Evolutionary conservation across 2,329 filamentous ascomycete species (phyloP).

Genomic region (Diaporthe sp.): DNA sequence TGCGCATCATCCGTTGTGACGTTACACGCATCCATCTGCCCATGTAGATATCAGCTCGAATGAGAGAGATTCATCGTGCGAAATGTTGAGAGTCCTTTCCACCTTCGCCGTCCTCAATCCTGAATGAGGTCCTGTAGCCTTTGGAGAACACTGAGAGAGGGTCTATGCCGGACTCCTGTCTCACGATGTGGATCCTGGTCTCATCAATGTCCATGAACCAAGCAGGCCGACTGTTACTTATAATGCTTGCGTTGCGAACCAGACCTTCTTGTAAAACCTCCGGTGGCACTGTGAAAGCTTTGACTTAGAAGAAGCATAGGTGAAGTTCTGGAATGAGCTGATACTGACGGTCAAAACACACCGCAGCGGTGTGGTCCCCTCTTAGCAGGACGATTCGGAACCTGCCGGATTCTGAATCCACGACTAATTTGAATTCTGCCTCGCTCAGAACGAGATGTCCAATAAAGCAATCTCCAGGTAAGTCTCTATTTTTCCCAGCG

Average conservation of each 20-base stretch:
- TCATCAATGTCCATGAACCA: conserved; percentile 9
- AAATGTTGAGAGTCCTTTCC: background rate
- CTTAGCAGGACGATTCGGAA: background rate
- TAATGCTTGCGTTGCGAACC: background rate
- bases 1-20: no score
- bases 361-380: background rate
- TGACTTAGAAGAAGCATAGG: background rate
- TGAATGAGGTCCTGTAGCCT: background rate
- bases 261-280: background rate
- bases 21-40: no score
- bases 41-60: no score
- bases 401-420: background rate
- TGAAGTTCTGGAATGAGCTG: background rate
- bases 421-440: background rate
- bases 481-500: background rate
- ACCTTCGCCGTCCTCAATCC: background rate
- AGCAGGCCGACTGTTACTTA: background rate
- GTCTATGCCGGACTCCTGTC: background rate
- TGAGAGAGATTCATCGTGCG: no score
- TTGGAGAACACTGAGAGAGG: background rate
- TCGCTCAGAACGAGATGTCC: background rate
- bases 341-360: conserved; percentile 3
- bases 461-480: background rate
- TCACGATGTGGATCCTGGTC: background rate
- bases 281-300: background rate